Conservation (phyloP, 371 early-diverging fungal genomes). For the Amoeboaphelidium protococcarum region DNA sequence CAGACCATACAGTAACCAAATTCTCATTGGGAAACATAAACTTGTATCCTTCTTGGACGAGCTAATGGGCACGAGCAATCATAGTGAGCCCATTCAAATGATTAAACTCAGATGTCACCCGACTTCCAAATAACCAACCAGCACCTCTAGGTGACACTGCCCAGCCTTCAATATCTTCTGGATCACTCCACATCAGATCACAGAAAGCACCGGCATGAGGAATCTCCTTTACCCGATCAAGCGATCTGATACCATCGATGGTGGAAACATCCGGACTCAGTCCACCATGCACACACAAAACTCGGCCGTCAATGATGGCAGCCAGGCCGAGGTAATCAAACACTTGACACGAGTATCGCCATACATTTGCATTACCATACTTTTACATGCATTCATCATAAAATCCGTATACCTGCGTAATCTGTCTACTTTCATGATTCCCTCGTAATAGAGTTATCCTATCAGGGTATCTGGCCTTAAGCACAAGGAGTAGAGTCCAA, state of each 20-base stretch:
- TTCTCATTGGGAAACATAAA: constrained; percentile 78
- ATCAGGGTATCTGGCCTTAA: constrained; percentile 91
- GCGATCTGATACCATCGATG: constrained; percentile 85
- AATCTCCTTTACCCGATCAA: constrained; percentile 93
- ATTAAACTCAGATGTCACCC: constrained; percentile 90
- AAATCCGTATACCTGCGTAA: constrained; percentile 98
- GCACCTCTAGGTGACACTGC: constrained; percentile 93
- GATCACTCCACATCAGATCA: constrained; percentile 97
- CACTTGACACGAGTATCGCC: constrained; percentile 95
- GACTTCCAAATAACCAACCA: constrained; percentile 92
- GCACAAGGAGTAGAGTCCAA: constrained; percentile 65
- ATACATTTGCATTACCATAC: constrained; percentile 92
- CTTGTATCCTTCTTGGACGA: constrained; percentile 94
- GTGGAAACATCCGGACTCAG: constrained; percentile 90
- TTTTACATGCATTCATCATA: constrained; percentile 94
- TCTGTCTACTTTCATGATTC: constrained; percentile 96
- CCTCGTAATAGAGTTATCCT: constrained; percentile 91
- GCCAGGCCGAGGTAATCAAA: constrained; percentile 96
- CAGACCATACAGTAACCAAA: constrained; percentile 97
- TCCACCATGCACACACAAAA: constrained; percentile 97
- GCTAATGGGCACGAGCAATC: constrained; percentile 88
- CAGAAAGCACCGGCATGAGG: constrained; percentile 98
- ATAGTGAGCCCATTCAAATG: constrained; percentile 80
- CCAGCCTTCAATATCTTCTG: constrained; percentile 93
- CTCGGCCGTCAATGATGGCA: constrained; percentile 76